A percentile compares a stretch with the other conserved stretches of the same genome.
These are phyloP conservation scores for Ascosphaera aggregata DNA, from an alignment of 2,329 filamentous ascomycete species.

Conservation along the genomic window DNA sequence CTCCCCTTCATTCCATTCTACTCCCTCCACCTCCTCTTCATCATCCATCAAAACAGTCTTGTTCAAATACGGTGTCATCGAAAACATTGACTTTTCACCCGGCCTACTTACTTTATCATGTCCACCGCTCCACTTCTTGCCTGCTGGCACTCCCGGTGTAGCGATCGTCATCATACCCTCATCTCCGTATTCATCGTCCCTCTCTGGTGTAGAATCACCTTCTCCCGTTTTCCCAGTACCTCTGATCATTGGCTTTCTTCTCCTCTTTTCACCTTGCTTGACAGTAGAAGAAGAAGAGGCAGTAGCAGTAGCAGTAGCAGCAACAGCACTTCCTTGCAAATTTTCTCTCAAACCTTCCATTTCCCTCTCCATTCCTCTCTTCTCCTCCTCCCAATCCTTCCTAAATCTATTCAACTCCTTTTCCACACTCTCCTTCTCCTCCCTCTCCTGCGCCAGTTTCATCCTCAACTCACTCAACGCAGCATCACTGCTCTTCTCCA, in stretches of 20 bases:
- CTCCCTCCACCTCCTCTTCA: too few species aligned
- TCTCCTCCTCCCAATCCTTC: conserved; percentile 28
- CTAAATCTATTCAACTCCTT: conserved; percentile 24
- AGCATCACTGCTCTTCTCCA: conserved; percentile 1
- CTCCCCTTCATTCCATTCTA: too few species aligned
- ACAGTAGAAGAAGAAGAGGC: too few species aligned
- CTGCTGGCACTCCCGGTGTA: conserved; percentile 26
- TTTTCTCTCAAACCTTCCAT: conserved; percentile 43
- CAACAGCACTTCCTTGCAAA: conserved; percentile 40
- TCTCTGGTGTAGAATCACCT: not conserved
- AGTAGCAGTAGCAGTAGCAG: too few species aligned
- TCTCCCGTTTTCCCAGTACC: not conserved
- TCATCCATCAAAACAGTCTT: too few species aligned
- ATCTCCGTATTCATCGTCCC: not conserved
- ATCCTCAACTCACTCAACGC: conserved; percentile 1
- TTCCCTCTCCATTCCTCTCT: conserved; percentile 21
- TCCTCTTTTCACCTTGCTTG: conserved; percentile 15
- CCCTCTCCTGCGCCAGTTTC: conserved; percentile 13
- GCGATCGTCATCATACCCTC: conserved; percentile 19
- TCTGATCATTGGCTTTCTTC: conserved; percentile 1
- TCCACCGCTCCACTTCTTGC: conserved; percentile 29
- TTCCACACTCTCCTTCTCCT: conserved; percentile 18
- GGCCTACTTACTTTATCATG: conserved; percentile 34
- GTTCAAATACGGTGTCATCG: conserved; percentile 83
- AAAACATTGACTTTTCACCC: conserved; percentile 79